Evolutionary conservation across 441 rosid genomes (phyloP).

Genomic region (Lepidium campestre): DNA sequence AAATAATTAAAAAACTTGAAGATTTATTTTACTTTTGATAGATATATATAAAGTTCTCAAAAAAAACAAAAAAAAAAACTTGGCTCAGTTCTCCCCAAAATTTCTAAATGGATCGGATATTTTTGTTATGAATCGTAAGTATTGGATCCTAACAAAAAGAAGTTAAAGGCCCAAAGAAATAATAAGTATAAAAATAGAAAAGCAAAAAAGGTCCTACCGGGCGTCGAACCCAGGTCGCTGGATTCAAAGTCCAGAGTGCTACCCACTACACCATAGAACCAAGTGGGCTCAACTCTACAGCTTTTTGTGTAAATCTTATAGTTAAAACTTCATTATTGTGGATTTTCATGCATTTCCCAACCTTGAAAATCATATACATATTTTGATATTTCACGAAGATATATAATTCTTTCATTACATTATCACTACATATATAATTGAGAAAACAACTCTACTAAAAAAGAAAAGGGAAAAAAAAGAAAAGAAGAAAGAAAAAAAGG

Average conservation of each 20-base stretch:
- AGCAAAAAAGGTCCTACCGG: constrained; percentile 83
- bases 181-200: neutral
- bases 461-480: neutral
- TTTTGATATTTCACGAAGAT: neutral
- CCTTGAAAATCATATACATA: neutral
- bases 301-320: too few species aligned
- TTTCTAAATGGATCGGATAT: neutral
- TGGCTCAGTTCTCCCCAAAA: neutral
- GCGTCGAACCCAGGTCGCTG: constrained; percentile 99
- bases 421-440: neutral
- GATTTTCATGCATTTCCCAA: neutral
- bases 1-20: too few species aligned
- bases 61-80: neutral
- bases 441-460: neutral
- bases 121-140: neutral
- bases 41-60: neutral
- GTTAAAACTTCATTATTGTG: too few species aligned
- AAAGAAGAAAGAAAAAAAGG: neutral
- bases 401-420: neutral
- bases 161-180: neutral
- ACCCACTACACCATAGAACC: constrained; percentile 81
- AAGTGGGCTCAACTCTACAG: too few species aligned
- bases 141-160: neutral
- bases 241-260: constrained; percentile 99
- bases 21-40: too few species aligned